Percentiles rank a stretch among this genome's conserved stretches.
These are phyloP conservation scores for Jaapia argillacea DNA, from an alignment of 768 basidiomycete species.

Conservation along the genomic window DNA sequence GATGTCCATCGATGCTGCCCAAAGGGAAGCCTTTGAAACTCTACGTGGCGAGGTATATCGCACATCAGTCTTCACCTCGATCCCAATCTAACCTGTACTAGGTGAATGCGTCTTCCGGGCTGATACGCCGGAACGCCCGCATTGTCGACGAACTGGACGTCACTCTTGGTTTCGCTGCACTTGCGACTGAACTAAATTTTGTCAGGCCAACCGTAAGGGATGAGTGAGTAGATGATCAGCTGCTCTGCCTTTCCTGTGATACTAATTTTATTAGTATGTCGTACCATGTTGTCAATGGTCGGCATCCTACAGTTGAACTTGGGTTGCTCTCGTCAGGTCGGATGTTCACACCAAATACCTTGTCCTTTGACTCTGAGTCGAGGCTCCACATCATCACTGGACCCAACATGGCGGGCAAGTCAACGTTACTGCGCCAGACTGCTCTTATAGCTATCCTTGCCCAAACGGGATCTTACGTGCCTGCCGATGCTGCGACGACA, in stretches of 20 bases:
- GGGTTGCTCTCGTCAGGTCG: constrained; percentile 69
- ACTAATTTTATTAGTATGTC: constrained; percentile 14
- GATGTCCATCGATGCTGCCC: constrained; percentile 39
- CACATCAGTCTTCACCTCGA: neutral
- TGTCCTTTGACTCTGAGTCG: constrained; percentile 46
- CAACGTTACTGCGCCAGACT: constrained; percentile 84
- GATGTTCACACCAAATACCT: constrained; percentile 77
- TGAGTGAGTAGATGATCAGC: constrained; percentile 36
- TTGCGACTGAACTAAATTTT: constrained; percentile 72
- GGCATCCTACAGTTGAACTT: constrained; percentile 90
- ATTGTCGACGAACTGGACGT: constrained; percentile 87
- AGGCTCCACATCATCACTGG: constrained; percentile 84
- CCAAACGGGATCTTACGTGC: constrained; percentile 90
- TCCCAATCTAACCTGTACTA: constrained; percentile 17
- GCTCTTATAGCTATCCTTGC: constrained; percentile 86
- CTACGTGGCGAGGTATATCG: constrained; percentile 54
- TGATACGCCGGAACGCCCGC: constrained; percentile 64
- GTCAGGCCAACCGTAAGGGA: constrained; percentile 60
- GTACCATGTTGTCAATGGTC: constrained; percentile 67
- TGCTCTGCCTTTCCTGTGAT: neutral
- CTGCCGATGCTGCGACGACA: constrained; percentile 69
- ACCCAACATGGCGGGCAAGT: constrained; percentile 95
- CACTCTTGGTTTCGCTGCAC: constrained; percentile 65
- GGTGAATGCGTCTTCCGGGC: constrained; percentile 49
- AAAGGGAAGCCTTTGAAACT: constrained; percentile 64